Evolutionary conservation across 768 basidiomycete genomes (phyloP), one percentile per base, ranked within the genome.

Genomic region (Leccinum obscurum): DNA sequence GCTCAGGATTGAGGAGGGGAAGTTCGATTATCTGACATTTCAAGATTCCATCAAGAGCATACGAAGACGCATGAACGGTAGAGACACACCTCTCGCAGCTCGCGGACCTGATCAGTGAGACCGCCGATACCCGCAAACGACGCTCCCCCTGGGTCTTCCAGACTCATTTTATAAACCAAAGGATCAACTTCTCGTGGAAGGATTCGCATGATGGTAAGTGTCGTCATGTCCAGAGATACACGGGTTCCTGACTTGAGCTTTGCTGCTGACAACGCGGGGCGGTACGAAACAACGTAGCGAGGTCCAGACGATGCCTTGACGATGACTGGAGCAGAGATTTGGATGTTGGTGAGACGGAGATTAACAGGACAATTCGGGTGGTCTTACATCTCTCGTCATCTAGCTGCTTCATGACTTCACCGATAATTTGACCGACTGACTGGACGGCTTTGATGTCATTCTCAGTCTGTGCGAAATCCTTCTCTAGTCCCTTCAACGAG

Each of bases 401-500:
- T 10, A 99, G 79, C 73, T 99, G 95, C 76, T 98, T 98, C 87
- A 98, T 89, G 58, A 99, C 93, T 77, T 99, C 97, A 62, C 94
- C 97, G 57, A 99, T 96, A 64, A 99, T 98, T 78, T 99, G 97
- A 32, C 97, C 97, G 14, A 98, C 97, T 8, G 93, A 95, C 72
- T 99, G 97, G 15, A 99, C 89, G 48, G 97, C 97, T 77, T 98
- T 98, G 77, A 99, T 96, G 69, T 99, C 96, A 28, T 99, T 95
- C 76, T 99, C 97, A 0, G 94, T 96, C 82, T 96, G 95, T 66
- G 87, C 92, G 69, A 86, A 98, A 50, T 88, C 90, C 68, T 89
- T 90, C 73, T 95, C 90, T 11, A 98, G 76, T 59, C 92, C 88
- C 71, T 93, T 94, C 65, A 99, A 78, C 11, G 93, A 92, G 70